Evolutionary conservation across 352 stramenopile genomes (phyloP), one percentile per base, ranked within the genome.

Genomic region (Phytopythium montanum): DNA sequence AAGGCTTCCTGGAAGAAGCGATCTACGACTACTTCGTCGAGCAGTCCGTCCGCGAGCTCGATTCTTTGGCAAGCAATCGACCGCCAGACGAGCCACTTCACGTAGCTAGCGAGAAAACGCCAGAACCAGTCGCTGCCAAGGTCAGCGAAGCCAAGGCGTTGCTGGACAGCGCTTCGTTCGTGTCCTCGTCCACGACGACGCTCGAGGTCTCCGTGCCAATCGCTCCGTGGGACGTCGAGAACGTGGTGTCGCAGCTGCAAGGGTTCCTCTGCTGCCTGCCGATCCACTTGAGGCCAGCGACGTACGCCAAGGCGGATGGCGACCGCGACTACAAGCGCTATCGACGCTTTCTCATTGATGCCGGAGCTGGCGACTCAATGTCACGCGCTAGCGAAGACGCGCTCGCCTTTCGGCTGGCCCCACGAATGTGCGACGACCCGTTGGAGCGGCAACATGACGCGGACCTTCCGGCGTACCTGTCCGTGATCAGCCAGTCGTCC

Each of bases 1-100:
- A 91, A 53, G 66, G 71, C 14, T 86, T 87, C 44, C 21, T 96
- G 19, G 76, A 91, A 23, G 83, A 96, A 75, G 75, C 85, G 9
- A 45, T 96, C 41, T 84, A 79, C 33, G 87, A 96, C 49, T 92
- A 86, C 54, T 69, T 78, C n/a, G 90, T 94, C 18, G 85, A 96
- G 61, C 57, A 62, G 8, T 80, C 61, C 2, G 62, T 92, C 36
- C 66, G 62, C 50, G 72, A 79, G 36, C 41, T 74, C 16, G 49
- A 72, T 33, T 29, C 34, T 13, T 19, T 53, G 31, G 19, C 39
- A 13, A 26, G 13, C 54, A 61, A 39, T 10, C 34, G 25, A 10
- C 13, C 54, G 6, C 21, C 13, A 31, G 48, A 26, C n/a, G 28
- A 18, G 5, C 10, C 1, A 33, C 13, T 51, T 3, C 23, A 51